Base-by-base conservation (phyloP, 805 yeast genomes). In the Candida caryicola region DNA sequence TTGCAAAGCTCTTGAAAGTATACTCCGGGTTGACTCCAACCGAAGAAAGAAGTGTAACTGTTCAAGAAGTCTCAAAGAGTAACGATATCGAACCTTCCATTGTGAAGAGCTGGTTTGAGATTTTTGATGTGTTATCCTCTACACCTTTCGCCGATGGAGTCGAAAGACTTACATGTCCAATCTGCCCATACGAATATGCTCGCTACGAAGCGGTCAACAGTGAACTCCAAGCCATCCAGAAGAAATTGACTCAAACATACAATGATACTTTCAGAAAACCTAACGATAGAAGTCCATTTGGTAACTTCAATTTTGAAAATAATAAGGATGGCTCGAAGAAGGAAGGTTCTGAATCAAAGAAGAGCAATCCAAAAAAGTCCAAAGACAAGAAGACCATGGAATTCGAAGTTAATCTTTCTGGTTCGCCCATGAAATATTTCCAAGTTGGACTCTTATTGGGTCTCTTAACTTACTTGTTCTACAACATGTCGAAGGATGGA, bases 371-470 rank as follows among this genome's bases (percentile, higher is more conserved):
- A 5, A 42, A 45, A 29, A 46, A 51, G 15, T 37, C 47, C 2
- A 45, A 46, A 19, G 41, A 46, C 25, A 45, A 46, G 23, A 40
- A 39, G 15, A 25, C 31, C 4, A 31, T 49, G 12, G 60, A 53
- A n/a, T 32, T 62, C 5, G 62, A 57, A 30, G 29, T 63, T 29
- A 49, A 57, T 31, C 40, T 60, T 18, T 47, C 45, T 37, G 41
- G 55, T 18, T 52, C 57, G 28, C 45, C 51, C 17, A 47, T 52
- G 39, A 56, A 49, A 21, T 46, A 52, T 34, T 60, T 65, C 40
- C 67, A 61, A 44, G 25, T 64, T 21, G 68, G 66, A 17, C 33
- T 62, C n/a, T 39, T 59, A 1, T 53, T 55, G 25, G 64, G 66
- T 13, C 47, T 67, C 30, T 39, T 54, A 16, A 27, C 52, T 26